phyloP scores from a whole-genome alignment of 2,329 filamentous ascomycete species.

The Peltaster fructicola region DNA sequence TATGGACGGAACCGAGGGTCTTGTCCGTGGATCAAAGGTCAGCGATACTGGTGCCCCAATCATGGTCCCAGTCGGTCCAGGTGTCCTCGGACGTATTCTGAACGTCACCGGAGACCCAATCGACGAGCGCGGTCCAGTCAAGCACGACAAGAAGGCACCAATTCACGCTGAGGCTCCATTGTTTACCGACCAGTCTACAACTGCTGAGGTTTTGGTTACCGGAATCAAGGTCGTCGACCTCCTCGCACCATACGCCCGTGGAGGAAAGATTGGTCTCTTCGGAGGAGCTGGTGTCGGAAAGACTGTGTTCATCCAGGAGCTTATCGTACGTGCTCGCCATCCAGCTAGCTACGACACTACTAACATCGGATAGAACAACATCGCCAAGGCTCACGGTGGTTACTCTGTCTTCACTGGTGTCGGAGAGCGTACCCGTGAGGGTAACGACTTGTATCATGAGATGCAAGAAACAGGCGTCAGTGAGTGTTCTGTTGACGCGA shows the following conservation, averaged over 20 bases:
- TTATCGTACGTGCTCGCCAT: slow-evolving; percentile 62
- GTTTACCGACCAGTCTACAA: slow-evolving; percentile 92
- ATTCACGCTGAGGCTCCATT: slow-evolving; percentile 88
- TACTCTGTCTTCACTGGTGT: slow-evolving; percentile 99
- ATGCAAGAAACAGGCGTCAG: slow-evolving; percentile 99
- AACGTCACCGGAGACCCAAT: slow-evolving; percentile 99
- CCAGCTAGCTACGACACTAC: background rate
- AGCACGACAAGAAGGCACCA: slow-evolving; percentile 67
- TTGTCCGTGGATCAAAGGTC: slow-evolving; percentile 76
- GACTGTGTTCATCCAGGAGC: slow-evolving; percentile 99
- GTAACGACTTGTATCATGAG: slow-evolving; percentile 99
- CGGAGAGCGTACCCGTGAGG: slow-evolving; percentile 99
- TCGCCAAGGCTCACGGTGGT: slow-evolving; percentile 99
- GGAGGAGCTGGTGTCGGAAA: slow-evolving; percentile 99
- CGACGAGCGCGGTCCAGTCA: slow-evolving; percentile 97
- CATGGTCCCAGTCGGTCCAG: slow-evolving; percentile 85
- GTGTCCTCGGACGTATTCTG: slow-evolving; percentile 95
- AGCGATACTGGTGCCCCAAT: slow-evolving; percentile 87
- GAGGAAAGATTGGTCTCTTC: slow-evolving; percentile 99
- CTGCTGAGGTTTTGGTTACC: slow-evolving; percentile 89
- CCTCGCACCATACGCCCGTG: slow-evolving; percentile 96
- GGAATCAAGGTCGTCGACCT: slow-evolving; percentile 99
- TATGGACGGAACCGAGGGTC: slow-evolving; percentile 99
- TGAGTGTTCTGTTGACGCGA: too few relatives aligned
- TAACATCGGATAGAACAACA: slow-evolving; percentile 60